Evolutionary conservation across 257 asterid species (phyloP).

Genomic region (Ajuga chamaepitys): DNA sequence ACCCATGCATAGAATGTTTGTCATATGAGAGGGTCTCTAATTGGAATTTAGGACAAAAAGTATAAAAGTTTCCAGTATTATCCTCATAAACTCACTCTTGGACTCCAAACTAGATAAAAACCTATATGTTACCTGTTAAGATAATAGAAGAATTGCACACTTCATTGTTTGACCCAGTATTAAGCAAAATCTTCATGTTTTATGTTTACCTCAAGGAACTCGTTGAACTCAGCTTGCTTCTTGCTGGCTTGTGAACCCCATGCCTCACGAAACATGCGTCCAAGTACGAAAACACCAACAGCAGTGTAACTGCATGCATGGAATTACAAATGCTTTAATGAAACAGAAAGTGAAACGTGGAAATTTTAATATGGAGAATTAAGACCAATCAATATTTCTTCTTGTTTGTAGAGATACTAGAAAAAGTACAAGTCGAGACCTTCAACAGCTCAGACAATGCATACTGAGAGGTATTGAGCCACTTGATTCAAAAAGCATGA

Average conservation of each 20-base stretch:
- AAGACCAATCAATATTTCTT: neutral
- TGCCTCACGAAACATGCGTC: constrained; percentile 78
- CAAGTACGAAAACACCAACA: constrained; percentile 97
- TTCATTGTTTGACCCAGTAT: constrained; percentile 5
- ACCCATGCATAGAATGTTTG: too few relatives aligned
- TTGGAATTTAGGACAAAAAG: neutral
- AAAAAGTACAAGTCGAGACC: neutral
- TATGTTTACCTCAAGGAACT: constrained; percentile 69
- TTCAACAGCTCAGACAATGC: constrained; percentile 7
- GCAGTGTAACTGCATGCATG: constrained; percentile 74
- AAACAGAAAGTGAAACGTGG: constrained; percentile 16
- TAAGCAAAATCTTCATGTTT: neutral
- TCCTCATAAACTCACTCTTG: neutral
- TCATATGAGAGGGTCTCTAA: neutral
- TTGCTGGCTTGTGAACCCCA: constrained; percentile 84
- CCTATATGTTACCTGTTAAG: neutral
- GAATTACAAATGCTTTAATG: constrained; percentile 19
- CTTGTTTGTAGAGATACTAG: constrained; percentile 4
- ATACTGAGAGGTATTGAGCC: neutral
- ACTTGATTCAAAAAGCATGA: neutral
- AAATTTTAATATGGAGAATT: constrained; percentile 7
- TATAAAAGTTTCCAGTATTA: neutral
- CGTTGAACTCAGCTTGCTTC: constrained; percentile 94
- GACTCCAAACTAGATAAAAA: neutral
- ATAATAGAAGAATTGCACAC: constrained; percentile 4